Percentiles rank a stretch among this genome's conserved stretches.
Evolutionary conservation across 192 early-diverging fungal species (phyloP).

Genomic region (Phycomyces nitens): DNA sequence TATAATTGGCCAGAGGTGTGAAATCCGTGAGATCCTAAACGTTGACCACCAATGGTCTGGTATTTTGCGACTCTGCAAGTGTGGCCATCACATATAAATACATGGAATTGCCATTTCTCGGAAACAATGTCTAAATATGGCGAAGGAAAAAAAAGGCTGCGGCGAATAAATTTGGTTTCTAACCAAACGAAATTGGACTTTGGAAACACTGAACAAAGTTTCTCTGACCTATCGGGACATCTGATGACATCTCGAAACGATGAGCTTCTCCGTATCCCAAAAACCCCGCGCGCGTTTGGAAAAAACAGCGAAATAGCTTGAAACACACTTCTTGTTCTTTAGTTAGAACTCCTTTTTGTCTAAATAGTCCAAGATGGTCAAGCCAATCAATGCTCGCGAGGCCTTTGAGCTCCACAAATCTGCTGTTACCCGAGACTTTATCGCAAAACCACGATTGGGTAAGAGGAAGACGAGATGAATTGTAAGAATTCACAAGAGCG

Average conservation of each 20-base stretch:
- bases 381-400: constrained; percentile 44
- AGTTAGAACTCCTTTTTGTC: background rate
- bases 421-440: constrained; percentile 87
- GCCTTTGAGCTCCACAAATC: constrained; percentile 77
- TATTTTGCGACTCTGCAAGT: no score
- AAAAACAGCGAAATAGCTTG: constrained; percentile 4
- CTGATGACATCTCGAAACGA: constrained; percentile 6
- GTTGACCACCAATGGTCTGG: no score
- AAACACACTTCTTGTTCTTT: constrained; percentile 12
- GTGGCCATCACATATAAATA: no score
- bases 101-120: no score
- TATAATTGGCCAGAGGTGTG: no score
- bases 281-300: background rate
- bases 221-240: background rate
- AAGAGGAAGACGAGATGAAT: constrained; percentile 7
- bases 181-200: no score
- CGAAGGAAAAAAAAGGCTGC: no score
- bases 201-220: background rate
- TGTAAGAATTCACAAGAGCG: background rate
- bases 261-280: background rate
- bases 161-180: no score
- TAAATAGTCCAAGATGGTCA: constrained; percentile 7
- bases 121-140: no score
- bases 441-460: constrained; percentile 86
- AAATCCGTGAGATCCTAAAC: no score